Conservation (phyloP, 2,329 filamentous ascomycete genomes). For the Diaporthe citrichinensis region DNA sequence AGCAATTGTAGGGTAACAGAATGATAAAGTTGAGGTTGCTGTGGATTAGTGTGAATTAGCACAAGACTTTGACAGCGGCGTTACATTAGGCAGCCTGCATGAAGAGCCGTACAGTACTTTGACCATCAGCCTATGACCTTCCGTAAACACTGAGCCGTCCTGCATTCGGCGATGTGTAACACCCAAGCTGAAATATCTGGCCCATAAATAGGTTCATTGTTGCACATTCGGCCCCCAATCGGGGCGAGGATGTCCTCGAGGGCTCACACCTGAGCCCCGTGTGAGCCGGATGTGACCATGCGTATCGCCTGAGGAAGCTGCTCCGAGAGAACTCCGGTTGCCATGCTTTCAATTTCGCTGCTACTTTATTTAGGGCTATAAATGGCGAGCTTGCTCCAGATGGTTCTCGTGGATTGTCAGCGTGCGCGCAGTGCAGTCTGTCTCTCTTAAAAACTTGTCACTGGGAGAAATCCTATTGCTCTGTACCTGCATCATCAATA, state of each 20-base stretch:
- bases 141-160: too few species aligned
- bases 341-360: too few species aligned
- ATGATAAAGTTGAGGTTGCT: too few species aligned
- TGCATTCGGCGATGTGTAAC: not conserved
- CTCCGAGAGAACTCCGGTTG: not conserved
- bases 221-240: not conserved
- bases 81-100: not conserved
- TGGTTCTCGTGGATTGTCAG: not conserved
- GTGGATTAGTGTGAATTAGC: too few species aligned
- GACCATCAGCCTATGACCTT: not conserved
- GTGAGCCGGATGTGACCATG: not conserved
- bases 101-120: not conserved
- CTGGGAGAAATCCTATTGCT: not conserved
- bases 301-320: not conserved
- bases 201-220: not conserved
- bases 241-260: not conserved
- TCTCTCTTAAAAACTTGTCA: not conserved
- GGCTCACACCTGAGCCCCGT: not conserved
- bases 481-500: not conserved
- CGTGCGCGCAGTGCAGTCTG: not conserved
- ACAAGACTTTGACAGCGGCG: too few species aligned
- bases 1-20: too few species aligned
- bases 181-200: not conserved
- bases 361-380: not conserved
- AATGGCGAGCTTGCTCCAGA: not conserved